Conservation (phyloP, 2,329 filamentous ascomycete genomes). For the Chaetomiaceae sp. region DNA sequence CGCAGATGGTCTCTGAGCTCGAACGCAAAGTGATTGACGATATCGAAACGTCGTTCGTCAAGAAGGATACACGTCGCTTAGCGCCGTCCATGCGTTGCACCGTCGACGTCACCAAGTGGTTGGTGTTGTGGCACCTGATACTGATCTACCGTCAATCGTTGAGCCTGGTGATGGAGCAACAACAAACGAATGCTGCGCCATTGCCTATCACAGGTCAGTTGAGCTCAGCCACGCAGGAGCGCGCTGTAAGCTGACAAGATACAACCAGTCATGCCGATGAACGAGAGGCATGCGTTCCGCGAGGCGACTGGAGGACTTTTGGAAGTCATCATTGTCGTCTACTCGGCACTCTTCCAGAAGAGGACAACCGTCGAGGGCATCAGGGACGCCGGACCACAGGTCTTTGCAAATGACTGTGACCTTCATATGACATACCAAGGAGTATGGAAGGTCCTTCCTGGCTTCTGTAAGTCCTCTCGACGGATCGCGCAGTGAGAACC, state of each 20-base stretch:
- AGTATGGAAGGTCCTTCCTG: slow-evolving; percentile 7
- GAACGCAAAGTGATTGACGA: slow-evolving; percentile 16
- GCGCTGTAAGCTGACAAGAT: slow-evolving; percentile 3
- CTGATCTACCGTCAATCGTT: slow-evolving; percentile 21
- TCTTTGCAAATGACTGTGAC: slow-evolving; percentile 5
- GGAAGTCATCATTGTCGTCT: slow-evolving; percentile 18
- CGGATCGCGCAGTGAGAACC: neutral
- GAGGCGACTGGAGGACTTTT: slow-evolving; percentile 16
- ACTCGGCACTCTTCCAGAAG: slow-evolving; percentile 19
- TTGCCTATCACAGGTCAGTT: slow-evolving; percentile 11
- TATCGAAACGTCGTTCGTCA: slow-evolving; percentile 11
- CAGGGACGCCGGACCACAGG: slow-evolving; percentile 4
- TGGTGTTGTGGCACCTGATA: slow-evolving; percentile 22
- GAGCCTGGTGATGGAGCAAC: slow-evolving; percentile 7
- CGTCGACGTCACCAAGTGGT: slow-evolving; percentile 17
- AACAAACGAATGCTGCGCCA: slow-evolving; percentile 13
- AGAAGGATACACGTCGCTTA: slow-evolving; percentile 3
- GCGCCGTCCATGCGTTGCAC: slow-evolving; percentile 3
- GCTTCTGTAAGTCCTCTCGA: slow-evolving; percentile 18
- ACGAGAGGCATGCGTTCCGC: slow-evolving; percentile 12
- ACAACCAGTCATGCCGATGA: slow-evolving; percentile 8
- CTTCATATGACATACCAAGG: slow-evolving; percentile 4
- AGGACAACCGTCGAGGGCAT: slow-evolving; percentile 10
- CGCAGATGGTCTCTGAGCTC: slow-evolving; percentile 15
- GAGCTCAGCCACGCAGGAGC: no score